These are phyloP conservation scores for Simplicillium aogashimaense DNA, from an alignment of 2,329 filamentous ascomycete genomes.

Conservation along the genomic window DNA sequence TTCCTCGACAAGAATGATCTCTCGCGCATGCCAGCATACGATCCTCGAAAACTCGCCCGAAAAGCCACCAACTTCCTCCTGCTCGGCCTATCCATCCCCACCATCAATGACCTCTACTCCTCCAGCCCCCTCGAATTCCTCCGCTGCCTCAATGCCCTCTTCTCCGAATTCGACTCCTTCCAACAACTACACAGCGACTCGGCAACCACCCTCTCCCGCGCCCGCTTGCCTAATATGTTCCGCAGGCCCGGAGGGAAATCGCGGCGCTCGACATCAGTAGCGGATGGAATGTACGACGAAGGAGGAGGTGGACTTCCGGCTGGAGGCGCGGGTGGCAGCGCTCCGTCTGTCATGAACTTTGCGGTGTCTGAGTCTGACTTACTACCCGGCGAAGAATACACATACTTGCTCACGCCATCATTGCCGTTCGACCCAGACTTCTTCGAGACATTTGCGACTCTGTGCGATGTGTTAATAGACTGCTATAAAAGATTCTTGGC, in stretches of 20 bases:
- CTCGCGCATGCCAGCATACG: conserved; percentile 74
- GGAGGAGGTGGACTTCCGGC: conserved; percentile 18
- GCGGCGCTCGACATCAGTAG: conserved; percentile 40
- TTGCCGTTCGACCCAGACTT: conserved; percentile 96
- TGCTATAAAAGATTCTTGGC: conserved; percentile 72
- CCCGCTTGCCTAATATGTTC: conserved; percentile 76
- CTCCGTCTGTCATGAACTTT: conserved; percentile 43
- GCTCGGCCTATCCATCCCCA: conserved; percentile 82
- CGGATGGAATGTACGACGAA: conserved; percentile 23
- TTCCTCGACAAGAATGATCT: conserved; percentile 81
- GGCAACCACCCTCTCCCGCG: conserved; percentile 61
- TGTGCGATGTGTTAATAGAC: conserved; percentile 93
- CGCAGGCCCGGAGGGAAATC: conserved; percentile 54
- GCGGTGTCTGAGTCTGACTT: conserved; percentile 54
- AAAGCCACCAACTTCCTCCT: conserved; percentile 91
- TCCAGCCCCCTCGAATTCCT: conserved; percentile 76
- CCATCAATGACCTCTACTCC: conserved; percentile 79
- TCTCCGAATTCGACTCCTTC: conserved; percentile 89
- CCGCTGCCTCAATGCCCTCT: conserved; percentile 71
- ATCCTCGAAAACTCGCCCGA: conserved; percentile 71
- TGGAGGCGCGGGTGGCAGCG: conserved; percentile 18
- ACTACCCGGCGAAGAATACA: conserved; percentile 77
- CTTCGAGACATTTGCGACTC: conserved; percentile 88
- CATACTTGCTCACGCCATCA: conserved; percentile 78
- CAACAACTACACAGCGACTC: conserved; percentile 78